Evolutionary conservation across 495 filamentous ascomycete species (phyloP).

Genomic region (Penicillium arizonense): DNA sequence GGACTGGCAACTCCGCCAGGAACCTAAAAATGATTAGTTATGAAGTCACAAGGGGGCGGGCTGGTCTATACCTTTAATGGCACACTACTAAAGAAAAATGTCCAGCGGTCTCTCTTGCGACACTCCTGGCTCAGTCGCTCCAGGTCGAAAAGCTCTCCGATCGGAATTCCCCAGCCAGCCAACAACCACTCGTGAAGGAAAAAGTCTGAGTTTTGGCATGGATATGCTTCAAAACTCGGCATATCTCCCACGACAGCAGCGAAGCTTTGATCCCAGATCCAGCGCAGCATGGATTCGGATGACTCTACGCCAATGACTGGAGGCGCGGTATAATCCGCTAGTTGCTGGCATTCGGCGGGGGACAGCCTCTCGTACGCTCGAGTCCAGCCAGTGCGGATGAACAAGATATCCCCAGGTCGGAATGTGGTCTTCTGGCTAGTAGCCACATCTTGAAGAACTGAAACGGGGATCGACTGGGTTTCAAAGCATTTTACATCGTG

Average conservation of each 20-base stretch:
- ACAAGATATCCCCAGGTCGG: conserved; percentile 53
- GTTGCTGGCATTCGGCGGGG: conserved; percentile 22
- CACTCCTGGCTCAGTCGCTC: conserved; percentile 48
- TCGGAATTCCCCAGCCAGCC: conserved; percentile 55
- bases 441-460: conserved; percentile 38
- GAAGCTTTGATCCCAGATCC: conserved; percentile 51
- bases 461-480: conserved; percentile 37
- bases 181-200: conserved; percentile 54
- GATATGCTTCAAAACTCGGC: conserved; percentile 45
- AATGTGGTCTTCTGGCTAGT: conserved; percentile 34
- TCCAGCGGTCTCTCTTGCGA: conserved; percentile 38
- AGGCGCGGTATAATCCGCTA: conserved; percentile 25
- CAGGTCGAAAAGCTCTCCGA: conserved; percentile 60
- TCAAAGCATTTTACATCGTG: conserved; percentile 36
- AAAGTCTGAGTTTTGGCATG: conserved; percentile 24
- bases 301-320: conserved; percentile 46
- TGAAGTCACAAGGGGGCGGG: background rate
- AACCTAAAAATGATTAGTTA: conserved; percentile 19
- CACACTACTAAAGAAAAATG: conserved; percentile 54
- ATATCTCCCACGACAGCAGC: conserved; percentile 52
- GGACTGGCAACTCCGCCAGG: conserved; percentile 56
- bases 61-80: conserved; percentile 47
- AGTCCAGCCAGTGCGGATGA: conserved; percentile 52
- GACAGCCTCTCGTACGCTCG: conserved; percentile 38
- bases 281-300: conserved; percentile 39